Conservation (phyloP, 345 rosid species). For the Salix udensis region DNA sequence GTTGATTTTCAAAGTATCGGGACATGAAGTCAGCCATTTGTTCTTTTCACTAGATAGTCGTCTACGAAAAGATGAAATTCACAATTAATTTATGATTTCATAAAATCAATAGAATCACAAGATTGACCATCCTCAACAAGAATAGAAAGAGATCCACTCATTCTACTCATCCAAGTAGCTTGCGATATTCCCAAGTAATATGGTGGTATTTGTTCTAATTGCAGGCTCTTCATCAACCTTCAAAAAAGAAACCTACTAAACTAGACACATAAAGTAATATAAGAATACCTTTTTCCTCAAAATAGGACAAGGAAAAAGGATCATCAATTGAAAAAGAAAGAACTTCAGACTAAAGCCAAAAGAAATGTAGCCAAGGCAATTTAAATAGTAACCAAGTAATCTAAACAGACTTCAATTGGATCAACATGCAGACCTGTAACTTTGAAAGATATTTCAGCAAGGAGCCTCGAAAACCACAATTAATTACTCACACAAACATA, state of each 20-base stretch:
- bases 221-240: slow-evolving; percentile 99
- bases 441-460: slow-evolving; percentile 90
- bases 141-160: background rate
- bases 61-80: slow-evolving; percentile 69
- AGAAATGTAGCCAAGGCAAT: slow-evolving; percentile 1
- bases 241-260: background rate
- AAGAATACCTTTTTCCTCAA: background rate
- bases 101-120: too few relatives aligned
- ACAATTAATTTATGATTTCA: too few relatives aligned
- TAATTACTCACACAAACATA: background rate
- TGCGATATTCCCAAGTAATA: slow-evolving; percentile 93
- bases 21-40: slow-evolving; percentile 95
- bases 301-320: background rate
- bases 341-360: background rate
- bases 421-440: slow-evolving; percentile 58
- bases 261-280: slow-evolving; percentile 7
- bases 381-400: background rate
- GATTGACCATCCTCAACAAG: too few relatives aligned
- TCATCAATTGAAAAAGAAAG: background rate
- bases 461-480: slow-evolving; percentile 39
- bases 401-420: background rate
- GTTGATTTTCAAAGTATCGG: slow-evolving; percentile 94
- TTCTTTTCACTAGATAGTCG: slow-evolving; percentile 93
- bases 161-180: slow-evolving; percentile 78
- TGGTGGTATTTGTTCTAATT: slow-evolving; percentile 94